A percentile compares a stretch with the other conserved stretches of the same genome.
These are phyloP conservation scores for Leishmania guyanensis DNA, from an alignment of 208 protist genomes.

Conservation along the genomic window DNA sequence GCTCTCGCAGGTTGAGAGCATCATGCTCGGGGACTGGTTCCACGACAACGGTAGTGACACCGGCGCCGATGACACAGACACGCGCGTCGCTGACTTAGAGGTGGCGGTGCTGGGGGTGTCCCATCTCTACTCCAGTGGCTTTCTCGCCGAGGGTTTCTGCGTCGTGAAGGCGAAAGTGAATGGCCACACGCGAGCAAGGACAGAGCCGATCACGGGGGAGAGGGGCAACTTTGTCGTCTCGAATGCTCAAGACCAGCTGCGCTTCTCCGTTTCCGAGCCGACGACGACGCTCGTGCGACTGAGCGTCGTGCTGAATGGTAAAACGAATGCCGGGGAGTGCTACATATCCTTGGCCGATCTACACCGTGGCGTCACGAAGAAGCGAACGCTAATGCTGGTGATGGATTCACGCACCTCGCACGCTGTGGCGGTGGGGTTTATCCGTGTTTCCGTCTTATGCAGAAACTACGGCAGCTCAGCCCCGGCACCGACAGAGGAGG, in stretches of 20 bases:
- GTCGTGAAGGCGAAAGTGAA: constrained; percentile 62
- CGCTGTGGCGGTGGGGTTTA: constrained; percentile 57
- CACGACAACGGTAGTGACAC: constrained; percentile 11
- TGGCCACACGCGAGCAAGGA: constrained; percentile 43
- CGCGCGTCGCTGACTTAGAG: constrained; percentile 31
- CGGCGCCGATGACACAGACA: constrained; percentile 10
- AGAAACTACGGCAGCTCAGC: constrained; percentile 52
- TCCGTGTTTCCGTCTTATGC: constrained; percentile 63
- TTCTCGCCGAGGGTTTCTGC: constrained; percentile 46
- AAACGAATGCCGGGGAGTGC: constrained; percentile 59
- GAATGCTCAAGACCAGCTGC: constrained; percentile 33
- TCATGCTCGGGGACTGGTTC: constrained; percentile 40
- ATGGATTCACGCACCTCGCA: constrained; percentile 35
- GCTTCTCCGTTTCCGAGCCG: constrained; percentile 52
- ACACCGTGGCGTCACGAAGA: constrained; percentile 47
- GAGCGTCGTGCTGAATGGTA: constrained; percentile 46
- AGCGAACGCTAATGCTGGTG: constrained; percentile 74
- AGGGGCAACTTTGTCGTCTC: constrained; percentile 54
- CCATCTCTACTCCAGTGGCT: constrained; percentile 49
- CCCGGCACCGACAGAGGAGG: constrained; percentile 33
- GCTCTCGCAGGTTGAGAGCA: constrained; percentile 51
- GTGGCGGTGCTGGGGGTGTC: constrained; percentile 51
- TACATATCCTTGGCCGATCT: constrained; percentile 60
- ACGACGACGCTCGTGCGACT: constrained; percentile 49
- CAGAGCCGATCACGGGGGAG: constrained; percentile 28